phyloP scores from a whole-genome alignment of 805 yeast species.

The Allodekkera sacchari region DNA sequence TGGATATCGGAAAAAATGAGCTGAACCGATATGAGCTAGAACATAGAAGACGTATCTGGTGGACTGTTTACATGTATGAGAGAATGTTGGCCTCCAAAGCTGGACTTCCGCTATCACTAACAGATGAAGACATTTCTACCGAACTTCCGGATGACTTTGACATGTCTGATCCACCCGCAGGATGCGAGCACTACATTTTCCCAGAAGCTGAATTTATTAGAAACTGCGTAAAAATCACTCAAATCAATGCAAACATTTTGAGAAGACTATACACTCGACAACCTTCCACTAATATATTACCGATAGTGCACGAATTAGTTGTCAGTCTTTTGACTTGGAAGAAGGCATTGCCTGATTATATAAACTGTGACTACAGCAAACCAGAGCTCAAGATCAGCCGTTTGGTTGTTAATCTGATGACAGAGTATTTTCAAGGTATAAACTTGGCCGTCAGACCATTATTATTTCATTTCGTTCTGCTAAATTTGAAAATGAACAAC shows the following conservation, averaged over 20 bases:
- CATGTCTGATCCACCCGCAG: slow-evolving; percentile 51
- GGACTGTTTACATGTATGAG: slow-evolving; percentile 36
- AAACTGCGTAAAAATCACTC: slow-evolving; percentile 71
- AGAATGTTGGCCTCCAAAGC: slow-evolving; percentile 78
- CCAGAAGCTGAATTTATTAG: slow-evolving; percentile 73
- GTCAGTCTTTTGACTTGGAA: slow-evolving; percentile 63
- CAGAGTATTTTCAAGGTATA: slow-evolving; percentile 78
- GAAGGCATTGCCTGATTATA: slow-evolving; percentile 51
- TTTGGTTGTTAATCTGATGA: slow-evolving; percentile 64
- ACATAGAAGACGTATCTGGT: slow-evolving; percentile 33
- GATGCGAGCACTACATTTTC: slow-evolving; percentile 58
- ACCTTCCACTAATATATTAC: slow-evolving; percentile 68
- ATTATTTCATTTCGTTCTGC: slow-evolving; percentile 65
- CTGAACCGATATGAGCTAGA: slow-evolving; percentile 45
- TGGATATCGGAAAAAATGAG: slow-evolving; percentile 64
- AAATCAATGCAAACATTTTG: slow-evolving; percentile 66
- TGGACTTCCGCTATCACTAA: slow-evolving; percentile 68
- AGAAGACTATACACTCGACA: slow-evolving; percentile 66
- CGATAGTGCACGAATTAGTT: slow-evolving; percentile 63
- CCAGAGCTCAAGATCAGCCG: slow-evolving; percentile 53
- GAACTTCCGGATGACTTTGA: slow-evolving; percentile 69
- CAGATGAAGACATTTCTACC: slow-evolving; percentile 75
- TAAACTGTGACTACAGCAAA: slow-evolving; percentile 52
- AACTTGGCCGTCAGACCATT: slow-evolving; percentile 73
- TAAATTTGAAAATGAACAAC: slow-evolving; percentile 38